Evolutionary conservation across 2,329 filamentous ascomycete species (phyloP).

Genomic region (Aspergillus fijiensis): DNA sequence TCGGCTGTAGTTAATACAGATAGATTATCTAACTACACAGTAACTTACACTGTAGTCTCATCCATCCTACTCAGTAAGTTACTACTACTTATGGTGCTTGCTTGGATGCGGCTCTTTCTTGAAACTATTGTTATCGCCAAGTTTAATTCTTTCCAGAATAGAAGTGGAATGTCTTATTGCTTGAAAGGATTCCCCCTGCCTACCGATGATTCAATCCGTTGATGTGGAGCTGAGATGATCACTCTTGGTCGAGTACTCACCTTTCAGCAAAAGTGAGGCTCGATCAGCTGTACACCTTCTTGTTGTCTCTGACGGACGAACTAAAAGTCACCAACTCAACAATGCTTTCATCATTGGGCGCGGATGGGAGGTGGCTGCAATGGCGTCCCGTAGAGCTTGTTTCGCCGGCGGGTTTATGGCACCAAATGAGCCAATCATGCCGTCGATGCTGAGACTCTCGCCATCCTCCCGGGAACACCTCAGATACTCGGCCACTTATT

Average conservation of each 20-base stretch:
- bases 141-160: too few species aligned
- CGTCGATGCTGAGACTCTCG: background rate
- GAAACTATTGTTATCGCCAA: too few species aligned
- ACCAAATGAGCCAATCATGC: slow-evolving; percentile 1
- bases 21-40: background rate
- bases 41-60: too few species aligned
- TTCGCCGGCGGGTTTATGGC: slow-evolving; percentile 3
- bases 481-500: background rate
- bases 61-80: too few species aligned
- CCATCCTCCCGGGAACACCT: background rate
- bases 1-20: background rate
- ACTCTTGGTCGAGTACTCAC: too few species aligned
- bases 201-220: too few species aligned
- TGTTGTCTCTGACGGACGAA: background rate
- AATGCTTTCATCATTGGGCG: background rate
- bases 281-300: background rate
- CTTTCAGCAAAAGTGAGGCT: background rate
- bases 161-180: too few species aligned
- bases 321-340: background rate
- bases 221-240: background rate
- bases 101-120: too few species aligned
- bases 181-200: too few species aligned
- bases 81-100: too few species aligned
- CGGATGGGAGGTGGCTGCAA: background rate
- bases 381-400: slow-evolving; percentile 7